Conservation (phyloP, 805 yeast species). For the Zygosaccharomyces lentus region DNA sequence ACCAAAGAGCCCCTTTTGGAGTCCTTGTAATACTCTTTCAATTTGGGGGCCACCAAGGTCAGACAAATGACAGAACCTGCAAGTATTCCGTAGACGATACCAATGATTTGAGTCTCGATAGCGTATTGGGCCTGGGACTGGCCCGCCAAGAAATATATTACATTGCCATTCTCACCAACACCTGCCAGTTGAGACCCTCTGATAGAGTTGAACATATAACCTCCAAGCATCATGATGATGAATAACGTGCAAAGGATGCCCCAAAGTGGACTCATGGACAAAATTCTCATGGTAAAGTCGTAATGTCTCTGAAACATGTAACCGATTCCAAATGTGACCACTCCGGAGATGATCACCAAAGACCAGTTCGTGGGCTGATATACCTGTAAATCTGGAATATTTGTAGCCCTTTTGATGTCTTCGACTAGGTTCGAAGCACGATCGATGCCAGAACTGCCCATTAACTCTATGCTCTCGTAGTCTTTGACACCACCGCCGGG, state of each 20-base stretch:
- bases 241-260: slow-evolving; percentile 56
- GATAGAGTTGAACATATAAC: slow-evolving; percentile 91
- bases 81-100: slow-evolving; percentile 66
- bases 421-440: slow-evolving; percentile 32
- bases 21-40: slow-evolving; percentile 22
- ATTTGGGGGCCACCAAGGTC: slow-evolving; percentile 49
- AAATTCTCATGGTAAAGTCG: slow-evolving; percentile 37
- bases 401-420: slow-evolving; percentile 25
- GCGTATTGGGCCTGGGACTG: slow-evolving; percentile 79
- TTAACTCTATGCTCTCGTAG: slow-evolving; percentile 31
- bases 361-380: slow-evolving; percentile 40
- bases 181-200: slow-evolving; percentile 60
- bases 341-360: slow-evolving; percentile 31
- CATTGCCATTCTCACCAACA: slow-evolving; percentile 37
- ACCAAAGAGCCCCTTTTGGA: slow-evolving; percentile 36
- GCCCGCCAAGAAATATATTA: slow-evolving; percentile 49
- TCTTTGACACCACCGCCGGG: slow-evolving; percentile 45
- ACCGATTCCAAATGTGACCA: slow-evolving; percentile 38
- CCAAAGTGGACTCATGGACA: slow-evolving; percentile 64
- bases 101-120: slow-evolving; percentile 83
- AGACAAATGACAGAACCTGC: slow-evolving; percentile 57
- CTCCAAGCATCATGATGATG: slow-evolving; percentile 71
- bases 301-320: slow-evolving; percentile 34
- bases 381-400: slow-evolving; percentile 29
- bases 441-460: slow-evolving; percentile 35